Conservation (phyloP, 495 filamentous ascomycete genomes). For the Xylaria acuta region DNA sequence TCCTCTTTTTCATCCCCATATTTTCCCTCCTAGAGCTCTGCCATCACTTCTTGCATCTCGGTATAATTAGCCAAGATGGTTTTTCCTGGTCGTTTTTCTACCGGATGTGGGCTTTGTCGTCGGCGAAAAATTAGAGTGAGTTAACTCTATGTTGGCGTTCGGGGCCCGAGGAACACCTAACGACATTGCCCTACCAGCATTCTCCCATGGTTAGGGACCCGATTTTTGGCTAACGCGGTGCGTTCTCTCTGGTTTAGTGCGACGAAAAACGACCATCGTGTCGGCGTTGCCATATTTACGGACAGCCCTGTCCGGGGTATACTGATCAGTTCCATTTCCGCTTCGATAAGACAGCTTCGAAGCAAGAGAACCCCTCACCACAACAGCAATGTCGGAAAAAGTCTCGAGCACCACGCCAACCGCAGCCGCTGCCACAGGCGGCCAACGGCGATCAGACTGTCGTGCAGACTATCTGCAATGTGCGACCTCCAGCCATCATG, state of each 20-base stretch:
- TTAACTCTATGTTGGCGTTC: background rate
- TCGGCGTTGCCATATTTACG: slow-evolving; percentile 35
- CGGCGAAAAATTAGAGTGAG: slow-evolving; percentile 35
- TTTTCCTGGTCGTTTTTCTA: slow-evolving; percentile 34
- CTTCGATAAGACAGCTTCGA: slow-evolving; percentile 27
- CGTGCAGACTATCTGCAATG: background rate
- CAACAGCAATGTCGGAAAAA: background rate
- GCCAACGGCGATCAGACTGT: background rate
- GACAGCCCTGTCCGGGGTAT: slow-evolving; percentile 35
- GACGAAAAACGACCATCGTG: slow-evolving; percentile 35
- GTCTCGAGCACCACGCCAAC: background rate
- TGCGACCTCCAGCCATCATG: slow-evolving; percentile 8
- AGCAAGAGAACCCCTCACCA: slow-evolving; percentile 6
- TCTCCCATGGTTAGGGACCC: background rate
- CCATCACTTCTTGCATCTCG: background rate
- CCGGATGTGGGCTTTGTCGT: slow-evolving; percentile 33
- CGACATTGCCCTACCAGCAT: background rate
- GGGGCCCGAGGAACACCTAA: background rate
- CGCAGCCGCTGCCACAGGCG: background rate
- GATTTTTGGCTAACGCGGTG: slow-evolving; percentile 3
- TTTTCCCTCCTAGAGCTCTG: slow-evolving; percentile 8
- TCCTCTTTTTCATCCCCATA: slow-evolving; percentile 12
- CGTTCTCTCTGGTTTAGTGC: slow-evolving; percentile 24
- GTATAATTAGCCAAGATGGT: slow-evolving; percentile 29
- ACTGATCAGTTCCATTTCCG: slow-evolving; percentile 39